A percentile compares a stretch with the other conserved stretches of the same genome.
phyloP scores from a whole-genome alignment of 208 protist species.

The Tritrichomonas musculus region DNA sequence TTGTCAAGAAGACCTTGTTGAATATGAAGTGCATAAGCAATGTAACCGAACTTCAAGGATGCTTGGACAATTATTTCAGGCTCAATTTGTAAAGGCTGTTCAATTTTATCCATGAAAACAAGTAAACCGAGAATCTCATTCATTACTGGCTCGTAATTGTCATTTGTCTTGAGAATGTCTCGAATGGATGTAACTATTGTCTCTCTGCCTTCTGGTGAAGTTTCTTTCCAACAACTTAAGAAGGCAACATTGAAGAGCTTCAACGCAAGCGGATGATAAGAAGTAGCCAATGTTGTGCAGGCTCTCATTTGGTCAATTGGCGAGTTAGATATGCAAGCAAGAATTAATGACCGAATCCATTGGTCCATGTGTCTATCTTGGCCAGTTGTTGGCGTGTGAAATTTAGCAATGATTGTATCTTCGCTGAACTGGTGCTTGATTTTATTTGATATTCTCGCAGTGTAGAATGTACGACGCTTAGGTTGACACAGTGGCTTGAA shows the following conservation, averaged over 20 bases:
- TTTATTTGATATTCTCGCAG: not conserved
- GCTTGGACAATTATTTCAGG: not conserved
- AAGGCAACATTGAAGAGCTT: not conserved
- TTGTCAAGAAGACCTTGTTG: not conserved
- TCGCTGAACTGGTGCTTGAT: not conserved
- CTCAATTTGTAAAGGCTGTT: not conserved
- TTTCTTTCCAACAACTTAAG: not conserved
- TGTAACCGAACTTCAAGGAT: not conserved
- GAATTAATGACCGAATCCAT: not conserved
- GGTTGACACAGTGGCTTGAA: not conserved
- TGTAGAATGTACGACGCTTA: not conserved
- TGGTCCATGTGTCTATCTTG: not conserved
- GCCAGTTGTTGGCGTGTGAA: not conserved
- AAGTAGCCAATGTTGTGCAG: not conserved
- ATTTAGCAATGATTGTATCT: not conserved
- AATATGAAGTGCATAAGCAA: not conserved
- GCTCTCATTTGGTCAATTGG: not conserved
- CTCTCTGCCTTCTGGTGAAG: not conserved
- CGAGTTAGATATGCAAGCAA: not conserved
- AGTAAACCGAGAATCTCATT: not conserved
- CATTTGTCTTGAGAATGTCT: not conserved
- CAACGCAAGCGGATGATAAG: not conserved
- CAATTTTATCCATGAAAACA: not conserved
- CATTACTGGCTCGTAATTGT: not conserved
- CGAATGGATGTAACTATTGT: not conserved